Evolutionary conservation across 192 early-diverging fungal species (phyloP).

Genomic region (Dispira parvispora): DNA sequence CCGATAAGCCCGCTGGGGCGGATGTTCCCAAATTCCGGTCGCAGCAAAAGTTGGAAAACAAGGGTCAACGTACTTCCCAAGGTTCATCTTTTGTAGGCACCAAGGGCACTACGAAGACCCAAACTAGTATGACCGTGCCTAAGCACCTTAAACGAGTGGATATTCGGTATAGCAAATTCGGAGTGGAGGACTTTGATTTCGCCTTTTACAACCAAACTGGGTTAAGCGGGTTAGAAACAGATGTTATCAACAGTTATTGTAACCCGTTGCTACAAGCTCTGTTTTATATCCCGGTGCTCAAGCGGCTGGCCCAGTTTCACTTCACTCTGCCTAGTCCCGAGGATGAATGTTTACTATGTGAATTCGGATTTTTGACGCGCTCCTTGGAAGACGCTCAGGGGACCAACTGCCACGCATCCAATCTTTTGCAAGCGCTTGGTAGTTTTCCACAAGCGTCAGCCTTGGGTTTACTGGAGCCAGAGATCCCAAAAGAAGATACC

Average conservation of each 20-base stretch:
- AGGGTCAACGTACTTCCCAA: constrained; percentile 12
- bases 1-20: constrained; percentile 19
- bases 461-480: constrained; percentile 78
- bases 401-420: constrained; percentile 86
- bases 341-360: constrained; percentile 75
- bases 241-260: constrained; percentile 77
- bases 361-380: constrained; percentile 81
- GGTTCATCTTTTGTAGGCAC: background rate
- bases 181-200: constrained; percentile 98
- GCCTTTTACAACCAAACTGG: constrained; percentile 84
- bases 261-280: constrained; percentile 82
- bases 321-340: constrained; percentile 43
- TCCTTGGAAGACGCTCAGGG: constrained; percentile 85
- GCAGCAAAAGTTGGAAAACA: constrained; percentile 59
- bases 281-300: constrained; percentile 47
- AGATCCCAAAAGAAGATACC: constrained; percentile 34
- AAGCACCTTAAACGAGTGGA: constrained; percentile 59
- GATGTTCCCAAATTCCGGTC: constrained; percentile 62
- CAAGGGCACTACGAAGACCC: background rate
- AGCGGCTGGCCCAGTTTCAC: constrained; percentile 57
- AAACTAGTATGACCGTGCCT: constrained; percentile 26
- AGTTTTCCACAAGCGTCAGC: constrained; percentile 72
- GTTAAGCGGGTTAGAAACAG: constrained; percentile 81
- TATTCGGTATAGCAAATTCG: constrained; percentile 84
- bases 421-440: constrained; percentile 71